A percentile compares a stretch with the other conserved stretches of the same genome.
phyloP scores from a whole-genome alignment of 495 filamentous ascomycete species.

The Neurospora intermedia region DNA sequence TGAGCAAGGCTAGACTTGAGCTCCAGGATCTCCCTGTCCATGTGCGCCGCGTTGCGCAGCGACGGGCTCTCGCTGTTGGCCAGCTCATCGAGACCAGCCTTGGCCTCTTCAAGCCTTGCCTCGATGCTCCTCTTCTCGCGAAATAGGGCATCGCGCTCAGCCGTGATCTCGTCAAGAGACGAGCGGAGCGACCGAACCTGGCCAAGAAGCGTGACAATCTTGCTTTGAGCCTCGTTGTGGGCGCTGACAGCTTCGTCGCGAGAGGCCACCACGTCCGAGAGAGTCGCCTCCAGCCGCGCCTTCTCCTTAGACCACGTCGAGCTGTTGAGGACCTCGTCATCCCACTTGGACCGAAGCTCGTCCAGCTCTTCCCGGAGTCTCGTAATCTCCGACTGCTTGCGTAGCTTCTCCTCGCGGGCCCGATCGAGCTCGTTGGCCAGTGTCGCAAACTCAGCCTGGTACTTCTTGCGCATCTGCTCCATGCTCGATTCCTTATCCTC shows the following conservation, averaged over 20 bases:
- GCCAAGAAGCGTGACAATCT: constrained; percentile 81
- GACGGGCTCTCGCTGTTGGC: constrained; percentile 78
- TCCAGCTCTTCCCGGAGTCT: constrained; percentile 89
- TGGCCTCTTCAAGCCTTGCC: constrained; percentile 75
- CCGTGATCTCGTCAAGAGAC: constrained; percentile 72
- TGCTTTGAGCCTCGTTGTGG: constrained; percentile 89
- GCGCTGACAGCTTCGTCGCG: constrained; percentile 87
- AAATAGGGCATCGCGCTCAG: constrained; percentile 72
- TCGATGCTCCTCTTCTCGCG: constrained; percentile 90
- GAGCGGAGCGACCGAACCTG: constrained; percentile 80
- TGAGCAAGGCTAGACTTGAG: constrained; percentile 84
- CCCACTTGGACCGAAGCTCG: constrained; percentile 92
- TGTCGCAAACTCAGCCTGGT: constrained; percentile 82
- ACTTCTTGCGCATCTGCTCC: constrained; percentile 96
- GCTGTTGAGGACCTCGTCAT: constrained; percentile 95
- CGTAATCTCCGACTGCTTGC: constrained; percentile 52
- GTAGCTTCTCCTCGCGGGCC: constrained; percentile 71
- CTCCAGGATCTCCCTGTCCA: constrained; percentile 82
- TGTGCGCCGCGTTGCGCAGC: constrained; percentile 81
- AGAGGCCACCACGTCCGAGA: constrained; percentile 80
- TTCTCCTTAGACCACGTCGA: constrained; percentile 99
- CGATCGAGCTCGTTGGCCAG: constrained; percentile 87
- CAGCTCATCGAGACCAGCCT: constrained; percentile 84
- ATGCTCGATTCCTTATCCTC: constrained; percentile 94
- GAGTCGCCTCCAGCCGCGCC: constrained; percentile 75